A percentile compares a stretch with the other conserved stretches of the same genome.
These are phyloP conservation scores for Ophiostoma angusticollis DNA, from an alignment of 2,329 filamentous ascomycete genomes.

Conservation along the genomic window DNA sequence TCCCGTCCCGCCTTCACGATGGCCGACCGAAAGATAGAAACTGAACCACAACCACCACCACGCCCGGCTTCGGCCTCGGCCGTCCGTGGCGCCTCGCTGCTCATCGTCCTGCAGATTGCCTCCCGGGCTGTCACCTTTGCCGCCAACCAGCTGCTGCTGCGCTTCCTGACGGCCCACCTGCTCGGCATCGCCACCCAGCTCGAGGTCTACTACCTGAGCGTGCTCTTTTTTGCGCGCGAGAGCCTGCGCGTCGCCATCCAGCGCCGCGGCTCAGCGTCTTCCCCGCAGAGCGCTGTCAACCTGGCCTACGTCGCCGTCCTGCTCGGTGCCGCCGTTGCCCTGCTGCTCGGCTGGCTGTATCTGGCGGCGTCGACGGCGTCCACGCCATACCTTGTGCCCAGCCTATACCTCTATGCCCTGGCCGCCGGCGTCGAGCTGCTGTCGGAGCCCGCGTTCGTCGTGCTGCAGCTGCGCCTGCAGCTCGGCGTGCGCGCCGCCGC, in stretches of 20 bases:
- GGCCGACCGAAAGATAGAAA: background rate
- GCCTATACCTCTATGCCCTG: slow-evolving; percentile 41
- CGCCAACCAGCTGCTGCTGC: slow-evolving; percentile 82
- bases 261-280: slow-evolving; percentile 41
- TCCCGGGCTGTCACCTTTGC: slow-evolving; percentile 84
- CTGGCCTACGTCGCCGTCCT: slow-evolving; percentile 67
- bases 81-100: slow-evolving; percentile 62
- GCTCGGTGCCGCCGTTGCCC: slow-evolving; percentile 53
- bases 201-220: slow-evolving; percentile 82
- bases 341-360: slow-evolving; percentile 56
- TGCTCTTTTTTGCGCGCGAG: slow-evolving; percentile 91
- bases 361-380: slow-evolving; percentile 37
- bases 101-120: slow-evolving; percentile 76
- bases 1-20: background rate
- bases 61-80: slow-evolving; percentile 2
- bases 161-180: slow-evolving; percentile 72
- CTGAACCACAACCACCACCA: background rate
- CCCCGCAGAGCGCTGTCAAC: slow-evolving; percentile 71
- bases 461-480: slow-evolving; percentile 68
- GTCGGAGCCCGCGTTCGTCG: slow-evolving; percentile 78
- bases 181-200: slow-evolving; percentile 81
- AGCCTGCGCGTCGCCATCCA: slow-evolving; percentile 85
- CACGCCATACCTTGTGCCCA: slow-evolving; percentile 49
- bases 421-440: slow-evolving; percentile 60
- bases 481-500: slow-evolving; percentile 71